A percentile compares a stretch with the other conserved stretches of the same genome.
These are phyloP conservation scores for Pyronema omphalodes DNA, from an alignment of 495 filamentous ascomycete genomes.

Conservation along the genomic window DNA sequence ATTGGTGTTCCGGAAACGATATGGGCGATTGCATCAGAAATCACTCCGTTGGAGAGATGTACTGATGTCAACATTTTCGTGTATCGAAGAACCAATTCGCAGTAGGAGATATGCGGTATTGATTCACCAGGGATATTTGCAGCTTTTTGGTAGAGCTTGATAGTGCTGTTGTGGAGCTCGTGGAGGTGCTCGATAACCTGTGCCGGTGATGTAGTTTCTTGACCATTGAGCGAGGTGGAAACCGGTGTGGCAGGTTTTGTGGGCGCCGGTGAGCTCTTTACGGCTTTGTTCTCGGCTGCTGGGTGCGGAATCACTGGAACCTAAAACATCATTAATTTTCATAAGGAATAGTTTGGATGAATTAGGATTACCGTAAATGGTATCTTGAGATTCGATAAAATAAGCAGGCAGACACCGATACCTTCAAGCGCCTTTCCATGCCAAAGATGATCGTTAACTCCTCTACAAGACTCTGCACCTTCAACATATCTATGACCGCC, in stretches of 20 bases:
- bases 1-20: slow-evolving; percentile 42
- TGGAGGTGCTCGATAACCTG: slow-evolving; percentile 46
- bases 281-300: slow-evolving; percentile 32
- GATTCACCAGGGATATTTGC: slow-evolving; percentile 60
- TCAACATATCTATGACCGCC: slow-evolving; percentile 38
- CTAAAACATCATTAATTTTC: slow-evolving; percentile 21
- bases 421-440: slow-evolving; percentile 88
- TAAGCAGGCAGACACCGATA: slow-evolving; percentile 59
- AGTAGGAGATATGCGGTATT: slow-evolving; percentile 60
- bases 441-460: slow-evolving; percentile 81
- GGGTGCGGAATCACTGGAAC: slow-evolving; percentile 47
- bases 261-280: slow-evolving; percentile 25
- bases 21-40: slow-evolving; percentile 45
- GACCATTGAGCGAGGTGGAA: slow-evolving; percentile 15
- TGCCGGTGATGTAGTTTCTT: slow-evolving; percentile 32
- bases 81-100: slow-evolving; percentile 65
- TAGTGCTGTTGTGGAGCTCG: slow-evolving; percentile 62
- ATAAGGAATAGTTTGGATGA: background rate
- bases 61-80: slow-evolving; percentile 53
- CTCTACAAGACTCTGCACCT: slow-evolving; percentile 55
- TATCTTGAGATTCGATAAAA: slow-evolving; percentile 68
- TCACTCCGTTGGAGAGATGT: slow-evolving; percentile 51
- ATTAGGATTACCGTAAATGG: slow-evolving; percentile 59
- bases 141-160: slow-evolving; percentile 62
- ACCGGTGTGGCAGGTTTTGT: slow-evolving; percentile 21